These are phyloP conservation scores for Eucalyptus paniculata DNA, from an alignment of 345 rosid genomes.

Conservation along the genomic window DNA sequence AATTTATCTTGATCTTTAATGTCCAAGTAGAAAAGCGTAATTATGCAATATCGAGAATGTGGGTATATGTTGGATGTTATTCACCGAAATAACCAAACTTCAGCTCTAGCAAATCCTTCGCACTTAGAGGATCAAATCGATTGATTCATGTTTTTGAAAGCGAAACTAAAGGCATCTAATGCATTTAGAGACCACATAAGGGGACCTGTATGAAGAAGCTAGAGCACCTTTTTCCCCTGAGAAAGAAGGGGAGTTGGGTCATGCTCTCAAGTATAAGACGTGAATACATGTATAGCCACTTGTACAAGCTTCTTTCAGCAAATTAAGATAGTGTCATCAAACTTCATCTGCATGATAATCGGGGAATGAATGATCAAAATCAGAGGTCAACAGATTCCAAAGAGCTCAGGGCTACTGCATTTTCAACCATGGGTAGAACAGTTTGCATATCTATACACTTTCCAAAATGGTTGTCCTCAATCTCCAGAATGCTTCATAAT, in stretches of 20 bases:
- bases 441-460: background rate
- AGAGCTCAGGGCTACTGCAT: background rate
- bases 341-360: background rate
- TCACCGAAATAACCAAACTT: background rate
- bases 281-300: background rate
- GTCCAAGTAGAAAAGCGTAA: background rate
- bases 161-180: background rate
- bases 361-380: background rate
- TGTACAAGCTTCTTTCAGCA: background rate
- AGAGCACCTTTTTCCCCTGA: background rate
- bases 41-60: background rate
- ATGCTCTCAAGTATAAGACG: background rate
- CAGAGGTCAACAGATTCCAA: background rate
- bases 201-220: background rate
- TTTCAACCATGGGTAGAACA: background rate
- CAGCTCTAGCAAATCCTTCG: background rate
- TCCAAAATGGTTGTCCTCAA: background rate
- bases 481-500: background rate
- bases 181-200: background rate
- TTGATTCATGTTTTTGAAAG: background rate
- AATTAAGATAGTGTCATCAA: background rate
- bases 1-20: background rate
- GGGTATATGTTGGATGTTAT: background rate
- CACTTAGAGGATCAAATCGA: background rate
- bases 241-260: background rate